Evolutionary conservation across 768 basidiomycete species (phyloP).

Genomic region (Suillus bovinus): DNA sequence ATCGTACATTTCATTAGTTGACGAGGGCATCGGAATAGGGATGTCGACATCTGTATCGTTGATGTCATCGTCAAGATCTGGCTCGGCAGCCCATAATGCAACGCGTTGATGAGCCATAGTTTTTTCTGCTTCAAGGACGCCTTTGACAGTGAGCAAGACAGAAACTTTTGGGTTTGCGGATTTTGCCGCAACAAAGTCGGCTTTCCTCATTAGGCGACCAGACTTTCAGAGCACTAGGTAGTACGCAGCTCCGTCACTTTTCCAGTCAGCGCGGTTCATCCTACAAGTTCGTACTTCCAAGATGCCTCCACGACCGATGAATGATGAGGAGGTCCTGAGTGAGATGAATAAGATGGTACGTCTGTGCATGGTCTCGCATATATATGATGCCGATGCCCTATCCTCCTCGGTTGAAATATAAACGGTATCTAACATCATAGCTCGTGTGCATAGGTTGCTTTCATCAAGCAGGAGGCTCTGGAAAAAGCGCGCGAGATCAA

Average conservation of each 20-base stretch:
- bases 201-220: slow-evolving; percentile 6
- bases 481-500: slow-evolving; percentile 97
- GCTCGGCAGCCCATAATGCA: slow-evolving; percentile 74
- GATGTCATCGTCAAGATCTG: slow-evolving; percentile 76
- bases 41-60: slow-evolving; percentile 63
- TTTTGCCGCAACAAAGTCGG: neutral
- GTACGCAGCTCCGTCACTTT: neutral
- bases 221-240: neutral
- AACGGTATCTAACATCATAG: slow-evolving; percentile 8
- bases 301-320: slow-evolving; percentile 79
- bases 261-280: neutral
- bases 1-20: slow-evolving; percentile 31
- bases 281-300: slow-evolving; percentile 13
- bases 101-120: slow-evolving; percentile 66
- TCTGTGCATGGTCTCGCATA: slow-evolving; percentile 9
- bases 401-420: slow-evolving; percentile 8
- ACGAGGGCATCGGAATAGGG: slow-evolving; percentile 24
- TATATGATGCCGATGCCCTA: slow-evolving; percentile 11
- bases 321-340: slow-evolving; percentile 92
- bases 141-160: slow-evolving; percentile 10
- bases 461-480: slow-evolving; percentile 97
- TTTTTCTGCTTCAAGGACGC: slow-evolving; percentile 8
- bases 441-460: slow-evolving; percentile 67
- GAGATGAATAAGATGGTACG: slow-evolving; percentile 99
- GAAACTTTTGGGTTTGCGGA: slow-evolving; percentile 6